Evolutionary conservation across 805 yeast species (phyloP).

Genomic region (Tetrapisispora fleetii): DNA sequence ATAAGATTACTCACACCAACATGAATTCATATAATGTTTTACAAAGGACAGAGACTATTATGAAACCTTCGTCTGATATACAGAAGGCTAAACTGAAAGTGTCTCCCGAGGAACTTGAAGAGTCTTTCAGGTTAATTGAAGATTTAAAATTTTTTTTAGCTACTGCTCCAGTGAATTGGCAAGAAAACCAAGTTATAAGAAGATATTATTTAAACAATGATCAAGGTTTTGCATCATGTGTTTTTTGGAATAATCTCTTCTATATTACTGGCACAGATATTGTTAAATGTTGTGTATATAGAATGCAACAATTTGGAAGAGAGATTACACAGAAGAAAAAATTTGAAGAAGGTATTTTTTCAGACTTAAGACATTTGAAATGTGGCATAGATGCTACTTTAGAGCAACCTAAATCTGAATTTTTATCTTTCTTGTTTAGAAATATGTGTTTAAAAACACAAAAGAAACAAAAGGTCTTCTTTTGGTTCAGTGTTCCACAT

Average conservation of each 20-base stretch:
- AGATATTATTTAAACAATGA: conserved; percentile 78
- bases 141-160: conserved; percentile 79
- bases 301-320: conserved; percentile 85
- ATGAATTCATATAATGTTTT: not conserved
- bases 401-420: conserved; percentile 79
- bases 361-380: conserved; percentile 79
- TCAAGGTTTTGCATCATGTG: conserved; percentile 88
- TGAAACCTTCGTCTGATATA: not conserved
- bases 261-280: conserved; percentile 95
- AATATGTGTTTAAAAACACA: conserved; percentile 87
- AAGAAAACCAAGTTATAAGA: conserved; percentile 74
- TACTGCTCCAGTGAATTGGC: conserved; percentile 95
- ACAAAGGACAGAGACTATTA: conserved; percentile 1
- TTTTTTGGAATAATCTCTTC: conserved; percentile 82
- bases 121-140: conserved; percentile 53
- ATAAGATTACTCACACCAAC: not conserved
- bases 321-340: conserved; percentile 77
- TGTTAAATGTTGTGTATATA: conserved; percentile 80
- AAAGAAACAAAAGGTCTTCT: conserved; percentile 92
- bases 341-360: conserved; percentile 92
- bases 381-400: conserved; percentile 79
- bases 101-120: conserved; percentile 28
- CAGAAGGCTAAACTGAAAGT: conserved; percentile 1
- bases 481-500: conserved; percentile 94
- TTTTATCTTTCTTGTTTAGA: conserved; percentile 72